phyloP scores from a whole-genome alignment of 345 rosid species.

The Moringa oleifera region DNA sequence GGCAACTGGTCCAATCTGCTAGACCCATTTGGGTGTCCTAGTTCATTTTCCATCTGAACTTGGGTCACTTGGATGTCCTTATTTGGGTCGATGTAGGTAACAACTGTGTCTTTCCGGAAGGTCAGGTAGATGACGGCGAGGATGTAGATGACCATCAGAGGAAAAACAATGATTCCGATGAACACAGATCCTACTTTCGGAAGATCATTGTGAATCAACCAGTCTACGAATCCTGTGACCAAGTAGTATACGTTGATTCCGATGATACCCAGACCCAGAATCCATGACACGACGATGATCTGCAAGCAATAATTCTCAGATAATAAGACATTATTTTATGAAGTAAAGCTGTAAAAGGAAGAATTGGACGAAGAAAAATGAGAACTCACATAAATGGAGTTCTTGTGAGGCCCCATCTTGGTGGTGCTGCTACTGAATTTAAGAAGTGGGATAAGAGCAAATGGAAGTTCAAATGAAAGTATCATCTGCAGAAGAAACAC shows the following conservation, averaged over 20 bases:
- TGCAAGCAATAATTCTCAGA: constrained; percentile 9
- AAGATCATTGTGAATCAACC: constrained; percentile 40
- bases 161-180: constrained; percentile 50
- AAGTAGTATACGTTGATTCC: constrained; percentile 63
- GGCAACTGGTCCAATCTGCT: too few species aligned
- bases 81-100: constrained; percentile 31
- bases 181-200: constrained; percentile 37
- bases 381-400: constrained; percentile 42
- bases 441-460: constrained; percentile 65
- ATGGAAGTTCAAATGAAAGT: constrained; percentile 70
- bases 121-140: constrained; percentile 40
- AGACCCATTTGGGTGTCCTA: too few species aligned
- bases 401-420: constrained; percentile 72
- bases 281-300: constrained; percentile 55
- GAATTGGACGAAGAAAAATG: background rate
- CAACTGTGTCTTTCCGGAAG: constrained; percentile 36
- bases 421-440: constrained; percentile 61
- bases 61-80: constrained; percentile 17
- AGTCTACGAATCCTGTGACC: constrained; percentile 40
- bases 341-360: background rate
- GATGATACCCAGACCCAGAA: constrained; percentile 41
- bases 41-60: constrained; percentile 27
- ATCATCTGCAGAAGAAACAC: constrained; percentile 43
- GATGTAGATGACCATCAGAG: constrained; percentile 44
- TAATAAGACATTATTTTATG: background rate